These are phyloP conservation scores for Botrytis sinoallii DNA, from an alignment of 2,329 filamentous ascomycete species.

Conservation along the genomic window DNA sequence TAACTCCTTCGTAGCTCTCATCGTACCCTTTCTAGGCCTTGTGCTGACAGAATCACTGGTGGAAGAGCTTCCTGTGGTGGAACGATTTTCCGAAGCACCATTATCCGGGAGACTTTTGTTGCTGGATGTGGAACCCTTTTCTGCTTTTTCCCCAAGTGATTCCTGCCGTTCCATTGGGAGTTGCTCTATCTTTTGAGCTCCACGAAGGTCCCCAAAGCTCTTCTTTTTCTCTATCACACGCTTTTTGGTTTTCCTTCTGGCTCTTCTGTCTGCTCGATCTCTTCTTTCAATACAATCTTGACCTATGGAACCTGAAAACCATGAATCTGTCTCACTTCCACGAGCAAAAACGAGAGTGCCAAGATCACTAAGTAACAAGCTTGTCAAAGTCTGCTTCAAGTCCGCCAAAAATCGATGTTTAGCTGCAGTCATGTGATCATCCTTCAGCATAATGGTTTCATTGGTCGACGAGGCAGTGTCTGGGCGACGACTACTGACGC, in stretches of 20 bases:
- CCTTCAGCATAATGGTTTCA: slow-evolving; percentile 60
- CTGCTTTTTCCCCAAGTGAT: slow-evolving; percentile 26
- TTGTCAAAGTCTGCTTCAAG: slow-evolving; percentile 75
- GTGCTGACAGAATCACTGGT: slow-evolving; percentile 29
- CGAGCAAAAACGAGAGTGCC: slow-evolving; percentile 77
- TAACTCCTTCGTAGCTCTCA: slow-evolving; percentile 29
- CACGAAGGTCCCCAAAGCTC: slow-evolving; percentile 64
- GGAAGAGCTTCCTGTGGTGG: slow-evolving; percentile 33
- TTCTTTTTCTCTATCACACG: slow-evolving; percentile 60
- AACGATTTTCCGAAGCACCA: slow-evolving; percentile 26
- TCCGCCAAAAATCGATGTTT: slow-evolving; percentile 77
- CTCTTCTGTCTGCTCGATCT: slow-evolving; percentile 43
- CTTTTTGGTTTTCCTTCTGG: slow-evolving; percentile 47
- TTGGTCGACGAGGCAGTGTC: slow-evolving; percentile 66
- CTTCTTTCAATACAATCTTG: slow-evolving; percentile 63
- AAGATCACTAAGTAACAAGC: slow-evolving; percentile 83
- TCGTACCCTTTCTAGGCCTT: slow-evolving; percentile 26
- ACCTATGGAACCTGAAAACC: slow-evolving; percentile 67
- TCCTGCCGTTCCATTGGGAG: slow-evolving; percentile 28
- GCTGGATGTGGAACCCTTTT: slow-evolving; percentile 28
- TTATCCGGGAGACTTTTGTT: slow-evolving; percentile 28
- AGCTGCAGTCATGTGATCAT: slow-evolving; percentile 57
- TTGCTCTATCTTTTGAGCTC: slow-evolving; percentile 43
- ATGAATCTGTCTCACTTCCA: slow-evolving; percentile 89
- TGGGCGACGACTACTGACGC: slow-evolving; percentile 59